phyloP scores from a whole-genome alignment of 495 filamentous ascomycete genomes.

The Endocarpon pusillum region DNA sequence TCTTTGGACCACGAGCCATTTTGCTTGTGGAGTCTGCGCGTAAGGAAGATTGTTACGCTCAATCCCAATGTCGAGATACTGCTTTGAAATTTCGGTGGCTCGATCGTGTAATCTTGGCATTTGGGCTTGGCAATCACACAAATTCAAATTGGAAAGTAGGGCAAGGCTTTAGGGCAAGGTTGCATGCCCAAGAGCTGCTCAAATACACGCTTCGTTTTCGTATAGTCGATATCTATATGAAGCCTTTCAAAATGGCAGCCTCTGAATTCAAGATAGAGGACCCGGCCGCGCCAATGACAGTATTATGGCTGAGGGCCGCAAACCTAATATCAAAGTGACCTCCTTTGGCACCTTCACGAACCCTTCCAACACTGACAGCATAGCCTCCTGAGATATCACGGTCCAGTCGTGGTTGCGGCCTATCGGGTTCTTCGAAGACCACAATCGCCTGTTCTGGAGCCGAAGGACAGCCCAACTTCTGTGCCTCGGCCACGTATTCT shows the following conservation, averaged over 20 bases:
- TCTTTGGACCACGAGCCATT: conserved; percentile 44
- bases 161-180: no score
- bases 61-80: no score
- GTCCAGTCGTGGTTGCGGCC: conserved; percentile 74
- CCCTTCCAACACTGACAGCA: conserved; percentile 63
- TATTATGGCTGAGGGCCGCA: conserved; percentile 71
- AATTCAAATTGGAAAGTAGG: no score
- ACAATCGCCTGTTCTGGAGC: conserved; percentile 56
- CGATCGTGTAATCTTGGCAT: no score
- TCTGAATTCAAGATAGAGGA: conserved; percentile 91
- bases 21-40: no score
- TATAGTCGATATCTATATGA: conserved; percentile 42
- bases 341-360: conserved; percentile 50
- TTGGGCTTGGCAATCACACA: no score
- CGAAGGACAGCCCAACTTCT: conserved; percentile 57
- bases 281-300: conserved; percentile 86
- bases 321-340: conserved; percentile 74
- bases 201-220: conserved; percentile 7
- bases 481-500: conserved; percentile 57
- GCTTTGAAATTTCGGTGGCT: no score
- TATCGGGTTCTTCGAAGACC: conserved; percentile 63
- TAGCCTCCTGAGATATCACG: conserved; percentile 59
- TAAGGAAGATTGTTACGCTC: no score
- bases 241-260: conserved; percentile 79
- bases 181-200: conserved; percentile 2